Percentiles rank a stretch among this genome's conserved stretches.
These are phyloP conservation scores for Aphanoascus verrucosus DNA, from an alignment of 2,329 filamentous ascomycete genomes.

Conservation along the genomic window DNA sequence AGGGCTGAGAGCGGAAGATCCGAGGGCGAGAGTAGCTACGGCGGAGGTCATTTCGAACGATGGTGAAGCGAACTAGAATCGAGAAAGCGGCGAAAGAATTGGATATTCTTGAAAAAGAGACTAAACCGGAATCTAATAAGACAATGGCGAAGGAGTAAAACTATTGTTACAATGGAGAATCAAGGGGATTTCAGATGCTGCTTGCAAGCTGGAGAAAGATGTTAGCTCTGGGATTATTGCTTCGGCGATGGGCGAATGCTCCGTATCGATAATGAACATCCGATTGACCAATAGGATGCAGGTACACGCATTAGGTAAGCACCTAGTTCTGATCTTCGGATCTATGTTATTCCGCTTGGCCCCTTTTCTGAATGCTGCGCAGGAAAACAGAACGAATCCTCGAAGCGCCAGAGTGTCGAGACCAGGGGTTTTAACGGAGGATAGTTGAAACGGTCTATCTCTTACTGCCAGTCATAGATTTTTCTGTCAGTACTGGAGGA, in stretches of 20 bases:
- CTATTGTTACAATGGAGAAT: background rate
- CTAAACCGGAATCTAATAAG: background rate
- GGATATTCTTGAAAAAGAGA: background rate
- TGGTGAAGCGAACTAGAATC: background rate
- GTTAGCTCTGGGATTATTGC: background rate
- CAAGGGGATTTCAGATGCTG: background rate
- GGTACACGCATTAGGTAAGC: background rate
- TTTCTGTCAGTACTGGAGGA: no score
- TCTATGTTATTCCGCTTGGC: no score
- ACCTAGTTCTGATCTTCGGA: no score
- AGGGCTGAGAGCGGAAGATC: conserved; percentile 48
- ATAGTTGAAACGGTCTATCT: no score
- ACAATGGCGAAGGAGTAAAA: conserved; percentile 5
- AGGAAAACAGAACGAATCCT: no score
- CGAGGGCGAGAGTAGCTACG: conserved; percentile 49
- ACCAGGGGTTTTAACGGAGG: no score
- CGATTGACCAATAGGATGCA: background rate
- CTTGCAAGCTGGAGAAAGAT: background rate
- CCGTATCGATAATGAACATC: background rate
- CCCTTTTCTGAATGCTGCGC: no score
- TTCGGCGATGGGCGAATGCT: background rate
- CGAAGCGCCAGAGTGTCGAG: no score
- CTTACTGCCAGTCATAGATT: no score
- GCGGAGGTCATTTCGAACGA: conserved; percentile 40
- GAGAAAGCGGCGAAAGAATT: background rate